Evolutionary conservation across 805 yeast species (phyloP), one percentile per base, ranked within the genome.

Genomic region (Cyberlindnera misumaiensis): DNA sequence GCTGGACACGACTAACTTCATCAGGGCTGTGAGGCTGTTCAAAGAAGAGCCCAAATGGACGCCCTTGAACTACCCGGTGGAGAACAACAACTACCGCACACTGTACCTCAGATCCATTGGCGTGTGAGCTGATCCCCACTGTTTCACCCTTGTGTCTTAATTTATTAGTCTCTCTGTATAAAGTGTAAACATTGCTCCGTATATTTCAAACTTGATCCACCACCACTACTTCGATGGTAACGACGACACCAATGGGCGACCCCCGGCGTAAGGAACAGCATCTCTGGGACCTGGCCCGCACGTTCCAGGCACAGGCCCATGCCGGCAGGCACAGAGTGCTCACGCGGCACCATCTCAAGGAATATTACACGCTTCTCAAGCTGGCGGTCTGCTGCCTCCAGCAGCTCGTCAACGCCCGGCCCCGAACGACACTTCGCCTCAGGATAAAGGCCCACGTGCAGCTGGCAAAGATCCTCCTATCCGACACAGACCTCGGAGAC

Each of bases 1-100:
- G 2, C 68, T 90, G 46, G 71, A 87, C 9, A 61, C 67, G 32
- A 55, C 64, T 35, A 76, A 78, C 58, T 72, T 73, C 48, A 81
- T 90, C 48, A 73, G 74, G 42, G 95, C 97, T 4, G 58, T 84
- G 53, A 69, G 98, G 48, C 63, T 90, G 50, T 90, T 90, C 67
- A 77, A 87, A 59, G 96, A 87, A 51, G 96, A 89, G 64, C 97
- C 97, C 20, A 90, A 88, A 59, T 90, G 98, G 98, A 75, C 81
- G 27, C 95, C 96, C 8, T 73, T 84, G 52, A 75, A 77, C 54
- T 73, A 94, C 43, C 84, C 85, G 0, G 73, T 68, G 6, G 82
- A 75, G 40, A 55, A 57, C 5, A 20, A 75, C 46, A 39, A 52
- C 11, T 63, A 60, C 40, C 67, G 85, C 40, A 45, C 55, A 34